Base-by-base conservation (phyloP, 2,329 filamentous ascomycete genomes). In the Phaeoacremonium minimum region DNA sequence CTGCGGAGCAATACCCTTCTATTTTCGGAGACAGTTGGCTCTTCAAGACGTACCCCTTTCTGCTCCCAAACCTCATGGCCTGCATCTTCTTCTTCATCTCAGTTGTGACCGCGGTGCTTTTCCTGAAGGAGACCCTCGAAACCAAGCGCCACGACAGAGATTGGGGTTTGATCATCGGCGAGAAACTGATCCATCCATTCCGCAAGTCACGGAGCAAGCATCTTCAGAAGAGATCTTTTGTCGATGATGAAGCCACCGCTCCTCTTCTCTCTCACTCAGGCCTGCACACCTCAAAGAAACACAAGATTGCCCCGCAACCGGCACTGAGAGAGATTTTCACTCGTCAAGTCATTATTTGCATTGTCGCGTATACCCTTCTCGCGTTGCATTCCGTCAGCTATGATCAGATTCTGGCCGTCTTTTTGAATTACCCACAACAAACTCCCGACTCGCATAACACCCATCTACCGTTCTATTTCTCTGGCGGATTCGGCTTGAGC, bases 401-500 rank as follows among this genome's bases (percentile, higher is more conserved):
- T 53, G 91, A 97, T 59, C 89, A 95, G 53, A 71, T 91, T 3
- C 75, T 97, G 2, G 86, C 89, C 4, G 87, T 96, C 1, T 95
- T 95, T 57, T 75, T 96, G 51, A 86, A 95, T 60, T 84, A 87
- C 46, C 83, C 85, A 0, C 61, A 60, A 1, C 70, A 80, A 48
- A 53, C 70, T 5, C 59, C 68, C 5, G 60, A 75, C 20, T 61
- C 75, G 32, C 72, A 77, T 39, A 78, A 78, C 50, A 76, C 70
- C 0, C 63, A 69, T 3, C 71, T 87, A 0, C 90, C 90, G 0
- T 83, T 96, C 51, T 84, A 86, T 51, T 96, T 96, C 52, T 72
- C 75, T 3, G 83, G 87, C 26, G 89, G 89, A 0, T 94, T 94
- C 52, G 88, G 88, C 1, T 57, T 80, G 51, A 69, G 77, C 32